Conservation (phyloP, 495 filamentous ascomycete genomes). For the Penicillium ochrochloron region DNA sequence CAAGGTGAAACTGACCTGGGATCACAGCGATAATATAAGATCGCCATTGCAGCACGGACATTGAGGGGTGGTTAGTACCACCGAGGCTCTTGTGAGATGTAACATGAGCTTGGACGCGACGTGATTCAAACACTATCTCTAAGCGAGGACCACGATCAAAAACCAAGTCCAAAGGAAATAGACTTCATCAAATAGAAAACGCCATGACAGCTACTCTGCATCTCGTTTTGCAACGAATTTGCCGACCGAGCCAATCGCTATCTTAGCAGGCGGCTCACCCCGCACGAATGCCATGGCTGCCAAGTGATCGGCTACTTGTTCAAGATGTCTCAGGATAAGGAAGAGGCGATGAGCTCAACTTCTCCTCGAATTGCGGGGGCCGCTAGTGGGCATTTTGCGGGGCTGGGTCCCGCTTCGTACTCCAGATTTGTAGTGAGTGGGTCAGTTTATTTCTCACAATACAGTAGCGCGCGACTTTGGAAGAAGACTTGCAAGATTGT, state of each 20-base stretch:
- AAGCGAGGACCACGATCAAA: slow-evolving; percentile 16
- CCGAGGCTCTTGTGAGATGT: slow-evolving; percentile 10
- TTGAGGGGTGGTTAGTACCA: slow-evolving; percentile 8
- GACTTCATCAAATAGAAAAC: slow-evolving; percentile 1
- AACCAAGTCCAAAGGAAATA: slow-evolving; percentile 4
- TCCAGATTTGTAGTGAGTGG: not conserved
- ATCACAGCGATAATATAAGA: slow-evolving; percentile 2
- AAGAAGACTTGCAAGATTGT: not conserved
- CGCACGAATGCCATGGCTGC: slow-evolving; percentile 25
- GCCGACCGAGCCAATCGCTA: slow-evolving; percentile 18
- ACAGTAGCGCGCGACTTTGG: not conserved
- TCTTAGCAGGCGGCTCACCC: slow-evolving; percentile 6
- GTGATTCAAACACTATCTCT: slow-evolving; percentile 12
- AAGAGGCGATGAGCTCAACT: not conserved
- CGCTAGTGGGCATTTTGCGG: not conserved
- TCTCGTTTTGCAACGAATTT: slow-evolving; percentile 8
- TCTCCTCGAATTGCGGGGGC: not conserved
- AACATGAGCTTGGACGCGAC: slow-evolving; percentile 14
- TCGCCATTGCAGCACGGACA: slow-evolving; percentile 3
- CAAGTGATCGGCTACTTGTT: slow-evolving; percentile 3
- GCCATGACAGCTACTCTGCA: not conserved
- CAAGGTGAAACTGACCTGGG: not conserved
- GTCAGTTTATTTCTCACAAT: not conserved
- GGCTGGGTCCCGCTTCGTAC: not conserved
- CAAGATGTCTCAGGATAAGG: not conserved